Conservation (phyloP, 73 alveolate species). For the Uronychia setigera region DNA sequence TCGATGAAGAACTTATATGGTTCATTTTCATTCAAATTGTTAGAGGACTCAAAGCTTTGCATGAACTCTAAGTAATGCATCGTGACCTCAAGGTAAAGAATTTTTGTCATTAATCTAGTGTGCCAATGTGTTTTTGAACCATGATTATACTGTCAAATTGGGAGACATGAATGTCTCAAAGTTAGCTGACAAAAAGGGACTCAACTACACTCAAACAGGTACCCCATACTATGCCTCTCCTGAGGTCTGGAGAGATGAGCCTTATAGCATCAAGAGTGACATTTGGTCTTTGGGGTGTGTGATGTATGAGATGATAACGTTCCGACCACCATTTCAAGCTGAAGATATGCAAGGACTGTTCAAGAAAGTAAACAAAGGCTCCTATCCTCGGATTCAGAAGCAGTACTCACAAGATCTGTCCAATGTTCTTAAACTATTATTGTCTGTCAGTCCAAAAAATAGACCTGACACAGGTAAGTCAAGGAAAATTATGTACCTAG, state of each 20-base stretch:
- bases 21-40: slow-evolving; percentile 72
- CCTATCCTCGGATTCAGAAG: background rate
- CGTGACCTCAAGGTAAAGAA: slow-evolving; percentile 73
- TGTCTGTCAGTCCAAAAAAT: slow-evolving; percentile 6
- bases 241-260: slow-evolving; percentile 83
- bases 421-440: background rate
- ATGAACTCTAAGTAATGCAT: slow-evolving; percentile 76
- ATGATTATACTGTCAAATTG: slow-evolving; percentile 74
- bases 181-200: slow-evolving; percentile 61
- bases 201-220: slow-evolving; percentile 58
- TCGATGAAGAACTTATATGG: slow-evolving; percentile 78
- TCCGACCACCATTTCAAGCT: slow-evolving; percentile 78
- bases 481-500: background rate
- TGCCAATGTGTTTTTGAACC: slow-evolving; percentile 67
- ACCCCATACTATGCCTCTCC: slow-evolving; percentile 79
- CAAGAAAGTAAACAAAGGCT: slow-evolving; percentile 60
- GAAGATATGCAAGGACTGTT: slow-evolving; percentile 75
- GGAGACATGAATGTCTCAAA: slow-evolving; percentile 86
- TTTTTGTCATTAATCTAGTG: slow-evolving; percentile 66
- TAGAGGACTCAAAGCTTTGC: slow-evolving; percentile 78
- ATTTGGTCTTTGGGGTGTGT: slow-evolving; percentile 95
- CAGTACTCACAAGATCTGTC: background rate
- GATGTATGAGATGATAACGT: slow-evolving; percentile 81
- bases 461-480: slow-evolving; percentile 11
- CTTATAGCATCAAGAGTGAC: slow-evolving; percentile 87